phyloP scores from a whole-genome alignment of 1,139 yeast genomes.

The Taphrina confusa region DNA sequence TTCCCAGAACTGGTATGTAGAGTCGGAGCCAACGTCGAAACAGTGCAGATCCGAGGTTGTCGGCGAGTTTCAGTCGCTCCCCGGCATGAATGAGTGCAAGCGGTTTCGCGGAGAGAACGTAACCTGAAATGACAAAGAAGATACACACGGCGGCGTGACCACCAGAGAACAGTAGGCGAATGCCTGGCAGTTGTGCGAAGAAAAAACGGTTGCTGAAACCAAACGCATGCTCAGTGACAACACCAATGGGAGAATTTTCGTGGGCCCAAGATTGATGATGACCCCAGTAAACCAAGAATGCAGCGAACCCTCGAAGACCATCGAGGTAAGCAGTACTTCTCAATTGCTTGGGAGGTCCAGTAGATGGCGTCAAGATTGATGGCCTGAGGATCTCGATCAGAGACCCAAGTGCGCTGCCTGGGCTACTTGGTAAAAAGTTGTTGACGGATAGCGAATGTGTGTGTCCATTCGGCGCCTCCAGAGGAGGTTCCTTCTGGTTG shows the following conservation, averaged over 20 bases:
- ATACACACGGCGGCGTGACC: constrained; percentile 29
- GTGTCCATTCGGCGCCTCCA: not conserved
- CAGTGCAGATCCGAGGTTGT: constrained; percentile 17
- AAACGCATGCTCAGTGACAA: constrained; percentile 24
- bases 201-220: constrained; percentile 17
- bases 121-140: constrained; percentile 33
- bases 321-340: constrained; percentile 28
- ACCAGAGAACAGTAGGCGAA: constrained; percentile 20
- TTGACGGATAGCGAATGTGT: not conserved
- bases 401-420: not conserved
- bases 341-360: not conserved
- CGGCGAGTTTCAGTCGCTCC: constrained; percentile 10
- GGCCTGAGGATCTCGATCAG: constrained; percentile 4
- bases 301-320: constrained; percentile 31
- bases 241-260: constrained; percentile 1
- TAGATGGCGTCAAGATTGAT: not conserved
- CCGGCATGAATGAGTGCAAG: constrained; percentile 27
- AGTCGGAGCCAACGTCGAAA: constrained; percentile 24
- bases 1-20: constrained; percentile 29
- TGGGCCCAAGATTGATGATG: constrained; percentile 34
- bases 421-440: not conserved
- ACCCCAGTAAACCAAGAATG: constrained; percentile 25
- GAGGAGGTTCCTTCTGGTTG: not conserved
- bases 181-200: constrained; percentile 12
- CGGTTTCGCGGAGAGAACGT: constrained; percentile 25